Base-by-base conservation (phyloP, 2,329 filamentous ascomycete species). In the Boeremia lycopersici region DNA sequence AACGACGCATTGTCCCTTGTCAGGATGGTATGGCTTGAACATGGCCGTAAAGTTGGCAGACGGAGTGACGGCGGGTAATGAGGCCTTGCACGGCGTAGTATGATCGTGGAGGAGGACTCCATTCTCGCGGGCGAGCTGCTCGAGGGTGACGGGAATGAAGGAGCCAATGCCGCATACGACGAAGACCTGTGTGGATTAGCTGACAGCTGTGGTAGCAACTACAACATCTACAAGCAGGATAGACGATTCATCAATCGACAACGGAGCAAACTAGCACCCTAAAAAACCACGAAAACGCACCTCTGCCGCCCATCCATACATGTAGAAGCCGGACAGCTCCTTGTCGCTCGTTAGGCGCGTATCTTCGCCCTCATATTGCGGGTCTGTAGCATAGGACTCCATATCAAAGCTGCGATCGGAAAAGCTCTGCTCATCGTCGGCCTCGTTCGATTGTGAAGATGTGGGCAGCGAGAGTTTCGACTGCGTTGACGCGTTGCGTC, bases 301-400 rank as follows among this genome's bases (percentile, higher is more conserved):
- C 78, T 99, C 95, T 17, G 93, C 92, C 23, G 95, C 95, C 82
- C 96, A 98, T 36, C 90, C 90, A 79, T 98, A 98, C 73, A 89
- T 89, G 77, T 98, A 99, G 90, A 96, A 99, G 65, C 93, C 95
- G 34, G 87, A 81, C 56, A 98, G 84, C 82, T 99, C 95, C 75
- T 89, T 93, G 65, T 79, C 79, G 74, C 90, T 96, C 9, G 95
- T 98, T 50, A 89, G 85, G n/a, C 93, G 84, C 23, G 87, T 90
- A 75, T 99, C 95, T 74, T 98, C 91, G 58, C 90, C 91, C 2
- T 82, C 81, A 74, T 96, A 96, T 53, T 85, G 82, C 49, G 84
- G 78, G 17, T 55, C 56, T 25, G 64, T 52, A 42, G 48, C 36
- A 47, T 63, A 62, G 53, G 74, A 75, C 39, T 70, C 70, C 72